A percentile compares a stretch with the other conserved stretches of the same genome.
phyloP scores from a whole-genome alignment of 1,139 yeast genomes.

The Saccharomyces hybrid region DNA sequence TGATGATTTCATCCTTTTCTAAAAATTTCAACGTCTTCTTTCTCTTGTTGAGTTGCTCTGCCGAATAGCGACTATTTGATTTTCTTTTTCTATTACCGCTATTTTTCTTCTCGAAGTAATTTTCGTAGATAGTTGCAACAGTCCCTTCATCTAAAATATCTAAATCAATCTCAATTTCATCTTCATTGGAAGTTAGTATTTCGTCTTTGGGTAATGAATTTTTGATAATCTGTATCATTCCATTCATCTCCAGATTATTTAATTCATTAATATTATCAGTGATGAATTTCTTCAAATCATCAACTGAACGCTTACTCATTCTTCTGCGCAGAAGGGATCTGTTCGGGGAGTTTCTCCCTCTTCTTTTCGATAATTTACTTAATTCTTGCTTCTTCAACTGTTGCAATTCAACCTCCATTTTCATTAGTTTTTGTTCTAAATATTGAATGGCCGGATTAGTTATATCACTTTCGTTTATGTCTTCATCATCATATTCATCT shows the following conservation, averaged over 20 bases:
- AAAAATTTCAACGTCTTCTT: background rate
- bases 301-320: background rate
- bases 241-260: constrained; percentile 73
- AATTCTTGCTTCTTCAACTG: constrained; percentile 70
- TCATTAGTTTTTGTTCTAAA: constrained; percentile 73
- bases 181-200: constrained; percentile 37
- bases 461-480: constrained; percentile 62
- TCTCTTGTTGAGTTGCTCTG: background rate
- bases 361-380: constrained; percentile 42
- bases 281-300: constrained; percentile 93
- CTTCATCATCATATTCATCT: constrained; percentile 42
- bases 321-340: background rate
- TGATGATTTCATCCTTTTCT: background rate
- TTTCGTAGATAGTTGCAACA: constrained; percentile 68
- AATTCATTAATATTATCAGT: constrained; percentile 72
- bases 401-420: constrained; percentile 80
- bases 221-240: constrained; percentile 76
- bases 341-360: constrained; percentile 31
- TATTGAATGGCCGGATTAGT: constrained; percentile 85
- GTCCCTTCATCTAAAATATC: constrained; percentile 85
- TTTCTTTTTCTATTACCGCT: background rate
- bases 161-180: constrained; percentile 92
- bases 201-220: constrained; percentile 75
- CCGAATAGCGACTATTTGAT: background rate
- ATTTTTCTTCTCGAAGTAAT: constrained; percentile 20